phyloP scores from a whole-genome alignment of 2,329 filamentous ascomycete species.

The Aspergillus nomiae region DNA sequence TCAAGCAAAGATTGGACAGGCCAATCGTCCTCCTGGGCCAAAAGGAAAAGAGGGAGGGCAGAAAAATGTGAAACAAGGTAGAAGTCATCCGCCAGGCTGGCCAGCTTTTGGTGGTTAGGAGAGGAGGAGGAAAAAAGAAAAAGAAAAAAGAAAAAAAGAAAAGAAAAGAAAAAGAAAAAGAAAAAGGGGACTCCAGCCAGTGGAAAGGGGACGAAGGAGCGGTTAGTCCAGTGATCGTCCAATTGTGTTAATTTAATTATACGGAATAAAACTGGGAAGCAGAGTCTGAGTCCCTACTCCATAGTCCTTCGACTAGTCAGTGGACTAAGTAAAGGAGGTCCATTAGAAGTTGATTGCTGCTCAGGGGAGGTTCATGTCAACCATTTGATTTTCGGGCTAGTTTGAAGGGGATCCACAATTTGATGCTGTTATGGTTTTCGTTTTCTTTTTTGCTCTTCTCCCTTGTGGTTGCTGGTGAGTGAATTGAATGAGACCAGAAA shows the following conservation, averaged over 20 bases:
- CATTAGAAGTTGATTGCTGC: neutral
- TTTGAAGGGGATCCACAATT: conserved; percentile 8
- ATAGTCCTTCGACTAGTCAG: neutral
- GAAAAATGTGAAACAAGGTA: neutral
- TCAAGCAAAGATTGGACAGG: neutral
- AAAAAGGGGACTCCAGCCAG: neutral
- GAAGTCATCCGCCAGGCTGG: neutral
- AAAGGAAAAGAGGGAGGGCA: neutral
- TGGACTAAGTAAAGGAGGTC: neutral
- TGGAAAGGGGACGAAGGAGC: neutral
- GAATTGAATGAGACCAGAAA: neutral
- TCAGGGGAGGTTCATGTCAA: conserved; percentile 15
- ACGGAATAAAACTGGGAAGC: neutral
- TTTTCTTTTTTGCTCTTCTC: too few relatives aligned
- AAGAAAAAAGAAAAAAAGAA: too few relatives aligned
- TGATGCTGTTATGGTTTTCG: neutral
- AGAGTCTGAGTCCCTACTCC: neutral
- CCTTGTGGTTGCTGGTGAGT: neutral
- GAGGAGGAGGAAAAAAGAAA: neutral
- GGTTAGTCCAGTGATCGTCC: neutral
- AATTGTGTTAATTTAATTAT: neutral
- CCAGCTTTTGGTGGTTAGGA: neutral
- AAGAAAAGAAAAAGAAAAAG: neutral
- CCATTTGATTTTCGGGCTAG: conserved; percentile 1
- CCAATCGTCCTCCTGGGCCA: neutral